phyloP scores from a whole-genome alignment of 805 yeast genomes.

The Starmerella bombi region DNA sequence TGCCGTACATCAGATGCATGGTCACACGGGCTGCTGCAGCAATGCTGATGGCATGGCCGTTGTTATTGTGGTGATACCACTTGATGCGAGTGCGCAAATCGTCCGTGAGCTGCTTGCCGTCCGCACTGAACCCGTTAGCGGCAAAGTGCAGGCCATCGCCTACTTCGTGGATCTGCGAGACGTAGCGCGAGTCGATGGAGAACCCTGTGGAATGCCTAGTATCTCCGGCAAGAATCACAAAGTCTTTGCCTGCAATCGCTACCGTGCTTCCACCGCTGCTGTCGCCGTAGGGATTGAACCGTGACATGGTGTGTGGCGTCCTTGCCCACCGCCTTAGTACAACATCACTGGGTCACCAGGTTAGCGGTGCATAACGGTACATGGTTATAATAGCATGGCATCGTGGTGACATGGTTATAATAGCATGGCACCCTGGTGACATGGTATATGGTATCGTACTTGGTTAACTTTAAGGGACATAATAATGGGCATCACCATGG shows the following conservation, averaged over 20 bases:
- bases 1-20: slow-evolving; percentile 81
- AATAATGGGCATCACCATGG: too few species aligned
- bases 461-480: too few species aligned
- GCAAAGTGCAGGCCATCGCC: slow-evolving; percentile 81
- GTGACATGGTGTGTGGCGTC: slow-evolving; percentile 9
- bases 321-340: too few species aligned
- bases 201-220: slow-evolving; percentile 95
- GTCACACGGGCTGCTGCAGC: slow-evolving; percentile 76
- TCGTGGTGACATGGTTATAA: too few species aligned
- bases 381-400: too few species aligned
- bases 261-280: slow-evolving; percentile 88
- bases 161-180: slow-evolving; percentile 75
- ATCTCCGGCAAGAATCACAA: slow-evolving; percentile 93
- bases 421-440: too few species aligned
- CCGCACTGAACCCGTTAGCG: slow-evolving; percentile 95
- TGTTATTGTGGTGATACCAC: slow-evolving; percentile 89
- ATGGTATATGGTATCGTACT: too few species aligned
- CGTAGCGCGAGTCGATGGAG: slow-evolving; percentile 82
- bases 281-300: slow-evolving; percentile 26
- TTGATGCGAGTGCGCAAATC: slow-evolving; percentile 40
- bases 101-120: slow-evolving; percentile 72
- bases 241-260: slow-evolving; percentile 96
- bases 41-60: slow-evolving; percentile 49
- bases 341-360: too few species aligned
- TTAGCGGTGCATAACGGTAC: too few species aligned